These are phyloP conservation scores for Limtongia smithiae DNA, from an alignment of 805 yeast genomes.

Conservation along the genomic window DNA sequence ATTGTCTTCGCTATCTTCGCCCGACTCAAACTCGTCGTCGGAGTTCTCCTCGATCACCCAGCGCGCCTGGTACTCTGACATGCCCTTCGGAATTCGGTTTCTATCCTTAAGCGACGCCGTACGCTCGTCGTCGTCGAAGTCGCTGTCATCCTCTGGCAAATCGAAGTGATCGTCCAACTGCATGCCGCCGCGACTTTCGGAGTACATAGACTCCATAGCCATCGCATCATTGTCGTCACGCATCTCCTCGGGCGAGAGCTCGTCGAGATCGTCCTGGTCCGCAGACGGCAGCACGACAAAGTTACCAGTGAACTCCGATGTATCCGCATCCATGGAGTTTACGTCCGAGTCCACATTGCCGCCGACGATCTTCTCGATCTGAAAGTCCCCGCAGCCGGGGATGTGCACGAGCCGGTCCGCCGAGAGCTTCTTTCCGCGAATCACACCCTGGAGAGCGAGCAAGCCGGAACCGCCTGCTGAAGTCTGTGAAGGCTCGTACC, in stretches of 20 bases:
- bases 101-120: conserved; percentile 31
- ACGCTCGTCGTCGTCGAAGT: conserved; percentile 34
- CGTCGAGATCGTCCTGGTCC: conserved; percentile 34
- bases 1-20: conserved; percentile 1
- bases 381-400: conserved; percentile 88
- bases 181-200: conserved; percentile 42
- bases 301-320: conserved; percentile 1
- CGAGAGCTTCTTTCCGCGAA: conserved; percentile 71
- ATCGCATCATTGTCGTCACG: conserved; percentile 33
- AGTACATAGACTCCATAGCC: conserved; percentile 33
- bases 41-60: conserved; percentile 55
- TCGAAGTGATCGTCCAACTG: conserved; percentile 57
- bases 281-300: conserved; percentile 33
- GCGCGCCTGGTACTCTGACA: conserved; percentile 71
- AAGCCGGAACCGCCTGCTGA: conserved; percentile 7
- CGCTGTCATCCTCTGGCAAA: conserved; percentile 40
- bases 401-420: conserved; percentile 76
- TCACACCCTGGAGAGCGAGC: conserved; percentile 63
- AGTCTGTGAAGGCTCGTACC: conserved; percentile 42
- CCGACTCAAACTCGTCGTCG: conserved; percentile 37
- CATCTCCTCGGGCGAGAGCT: conserved; percentile 28
- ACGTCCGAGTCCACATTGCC: conserved; percentile 35
- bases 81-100: conserved; percentile 59
- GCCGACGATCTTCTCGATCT: conserved; percentile 56
- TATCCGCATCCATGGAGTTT: conserved; percentile 35